Evolutionary conservation across 179 eudicot species (phyloP), one percentile per base, ranked within the genome.

Genomic region (Beta lomatogona): DNA sequence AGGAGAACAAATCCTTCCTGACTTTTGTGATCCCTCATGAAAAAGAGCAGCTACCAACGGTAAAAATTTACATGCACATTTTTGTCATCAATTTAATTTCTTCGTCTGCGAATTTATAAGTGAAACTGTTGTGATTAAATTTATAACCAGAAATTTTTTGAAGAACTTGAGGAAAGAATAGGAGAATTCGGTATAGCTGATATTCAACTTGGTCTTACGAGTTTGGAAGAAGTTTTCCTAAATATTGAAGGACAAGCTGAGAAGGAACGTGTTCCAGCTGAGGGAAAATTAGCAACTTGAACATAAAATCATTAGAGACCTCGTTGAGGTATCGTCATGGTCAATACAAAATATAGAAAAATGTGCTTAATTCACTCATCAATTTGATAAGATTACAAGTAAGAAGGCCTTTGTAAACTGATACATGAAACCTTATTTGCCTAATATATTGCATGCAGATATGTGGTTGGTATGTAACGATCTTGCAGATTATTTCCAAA

Each of bases 211-310:
- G 93, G 94, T 71, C 96, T 94, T 45, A 89, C 98, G 21, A 95
- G 97, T 60, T 89, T 95, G 61, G 99, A 95, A 91, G 98, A 95
- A 87, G 98, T 94, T 76, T 92, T 95, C 81, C 83, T 95, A 44
- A 94, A 92, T 82, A 93, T 93, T 75, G 98, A 95, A 19, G 92
- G 82, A 82, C 88, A 89, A 67, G 98, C 98, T 65, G 97, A 96
- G 89, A 81, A 94, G 50, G 98, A 96, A 83, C 90, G 82, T 83
- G 98, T 96, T 71, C 87, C 91, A 31, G 93, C 98, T 55, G 97
- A 94, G 81, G 97, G 96, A 60, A 91, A 86, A 76, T 81, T 88
- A 82, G 86, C 75, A 88, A 93, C 74, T 88, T 96, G 72, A 84
- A 84, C 68, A 85, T 94, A 55, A 84, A 90, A 68, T 82, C 92